Conservation (phyloP, 2,329 filamentous ascomycete species). For the Alternaria sp. region DNA sequence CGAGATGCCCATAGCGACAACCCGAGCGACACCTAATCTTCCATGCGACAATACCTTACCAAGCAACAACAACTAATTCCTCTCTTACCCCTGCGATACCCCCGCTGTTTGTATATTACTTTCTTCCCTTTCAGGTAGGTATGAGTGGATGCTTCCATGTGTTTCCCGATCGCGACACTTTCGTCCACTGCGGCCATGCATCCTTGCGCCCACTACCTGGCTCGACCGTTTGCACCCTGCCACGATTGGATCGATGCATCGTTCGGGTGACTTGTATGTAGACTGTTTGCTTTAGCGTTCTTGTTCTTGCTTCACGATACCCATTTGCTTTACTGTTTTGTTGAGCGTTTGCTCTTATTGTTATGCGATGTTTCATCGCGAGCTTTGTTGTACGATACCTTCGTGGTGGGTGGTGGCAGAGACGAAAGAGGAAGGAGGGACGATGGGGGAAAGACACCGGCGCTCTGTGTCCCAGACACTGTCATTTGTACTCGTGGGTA, state of each 20-base stretch:
- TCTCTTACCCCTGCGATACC: conserved; percentile 15
- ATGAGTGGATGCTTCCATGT: conserved; percentile 27
- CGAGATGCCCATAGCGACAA: conserved; percentile 32
- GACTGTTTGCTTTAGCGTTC: not conserved
- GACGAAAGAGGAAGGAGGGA: not conserved
- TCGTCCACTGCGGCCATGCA: conserved; percentile 14
- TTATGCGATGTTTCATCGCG: not conserved
- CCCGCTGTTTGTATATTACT: conserved; percentile 3
- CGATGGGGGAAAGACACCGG: not conserved
- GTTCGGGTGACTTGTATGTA: conserved; percentile 13
- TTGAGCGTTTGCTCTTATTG: not conserved
- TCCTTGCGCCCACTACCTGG: conserved; percentile 19
- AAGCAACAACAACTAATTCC: not conserved
- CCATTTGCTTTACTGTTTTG: conserved; percentile 4
- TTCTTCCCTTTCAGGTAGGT: conserved; percentile 19
- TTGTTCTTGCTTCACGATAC: conserved; percentile 17
- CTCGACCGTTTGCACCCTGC: conserved; percentile 13
- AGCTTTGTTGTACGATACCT: not conserved
- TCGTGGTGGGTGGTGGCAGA: not conserved
- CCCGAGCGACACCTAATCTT: conserved; percentile 10
- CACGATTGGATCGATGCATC: not conserved
- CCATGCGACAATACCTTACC: conserved; percentile 11
- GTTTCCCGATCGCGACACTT: conserved; percentile 20
- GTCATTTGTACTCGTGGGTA: conserved; percentile 6
- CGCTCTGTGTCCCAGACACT: not conserved